Percentiles rank a stretch among this genome's conserved stretches.
phyloP scores from a whole-genome alignment of 345 rosid genomes.

The Gossypium mustelinum region DNA sequence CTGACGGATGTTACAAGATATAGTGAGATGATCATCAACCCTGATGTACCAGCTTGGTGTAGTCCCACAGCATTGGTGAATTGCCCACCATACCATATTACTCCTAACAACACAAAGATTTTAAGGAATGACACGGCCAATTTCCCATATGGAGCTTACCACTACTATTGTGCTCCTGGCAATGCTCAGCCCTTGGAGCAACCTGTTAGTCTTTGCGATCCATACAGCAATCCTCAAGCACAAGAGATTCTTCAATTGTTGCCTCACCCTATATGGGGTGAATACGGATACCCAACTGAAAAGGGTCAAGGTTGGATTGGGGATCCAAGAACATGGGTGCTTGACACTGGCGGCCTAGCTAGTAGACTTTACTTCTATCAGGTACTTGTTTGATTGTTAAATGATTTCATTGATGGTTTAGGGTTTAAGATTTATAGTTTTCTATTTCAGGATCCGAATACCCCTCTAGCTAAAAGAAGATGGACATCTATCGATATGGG shows the following conservation, averaged over 20 bases:
- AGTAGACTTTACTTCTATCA: slow-evolving; percentile 71
- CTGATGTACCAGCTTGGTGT: slow-evolving; percentile 44
- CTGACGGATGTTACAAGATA: slow-evolving; percentile 72
- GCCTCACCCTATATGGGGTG: slow-evolving; percentile 71
- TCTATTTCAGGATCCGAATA: slow-evolving; percentile 51
- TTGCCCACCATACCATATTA: slow-evolving; percentile 63
- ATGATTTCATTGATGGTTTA: neutral
- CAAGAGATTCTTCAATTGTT: slow-evolving; percentile 68
- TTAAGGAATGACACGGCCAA: slow-evolving; percentile 40
- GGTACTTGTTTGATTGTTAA: slow-evolving; percentile 22
- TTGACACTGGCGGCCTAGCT: slow-evolving; percentile 60
- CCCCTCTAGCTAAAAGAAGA: slow-evolving; percentile 53
- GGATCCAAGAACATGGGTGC: slow-evolving; percentile 66
- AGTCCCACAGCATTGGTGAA: slow-evolving; percentile 32
- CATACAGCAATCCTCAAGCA: slow-evolving; percentile 72
- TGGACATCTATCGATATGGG: slow-evolving; percentile 70
- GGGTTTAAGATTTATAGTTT: neutral
- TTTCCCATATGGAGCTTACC: slow-evolving; percentile 64
- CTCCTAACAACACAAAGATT: slow-evolving; percentile 40
- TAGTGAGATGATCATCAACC: slow-evolving; percentile 74
- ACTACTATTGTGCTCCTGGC: slow-evolving; percentile 67
- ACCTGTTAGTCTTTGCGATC: slow-evolving; percentile 51
- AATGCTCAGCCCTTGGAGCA: slow-evolving; percentile 44
- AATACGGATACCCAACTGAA: slow-evolving; percentile 60
- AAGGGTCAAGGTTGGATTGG: slow-evolving; percentile 69